Conservation (phyloP, 1,284 basidiomycete genomes). For the Ustilago nuda region DNA sequence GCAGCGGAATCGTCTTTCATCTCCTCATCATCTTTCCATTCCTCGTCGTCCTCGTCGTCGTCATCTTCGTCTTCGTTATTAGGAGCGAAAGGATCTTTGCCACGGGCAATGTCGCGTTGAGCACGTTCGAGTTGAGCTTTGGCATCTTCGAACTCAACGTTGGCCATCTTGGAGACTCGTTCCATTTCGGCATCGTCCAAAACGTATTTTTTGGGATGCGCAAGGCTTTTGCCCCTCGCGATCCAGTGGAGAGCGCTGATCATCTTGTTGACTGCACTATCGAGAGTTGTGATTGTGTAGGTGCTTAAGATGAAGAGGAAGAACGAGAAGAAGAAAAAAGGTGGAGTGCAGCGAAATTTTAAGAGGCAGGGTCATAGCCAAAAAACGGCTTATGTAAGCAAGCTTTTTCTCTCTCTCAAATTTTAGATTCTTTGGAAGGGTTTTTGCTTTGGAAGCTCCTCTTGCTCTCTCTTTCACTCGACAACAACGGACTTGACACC, state of each 20-base stretch:
- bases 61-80: conserved; percentile 27
- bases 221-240: conserved; percentile 80
- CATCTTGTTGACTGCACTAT: conserved; percentile 35
- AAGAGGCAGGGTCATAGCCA: neutral
- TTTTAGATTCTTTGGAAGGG: conserved; percentile 6
- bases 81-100: conserved; percentile 53
- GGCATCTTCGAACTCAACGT: conserved; percentile 88
- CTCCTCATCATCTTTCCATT: conserved; percentile 58
- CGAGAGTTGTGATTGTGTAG: neutral
- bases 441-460: neutral
- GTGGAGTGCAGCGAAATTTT: conserved; percentile 22
- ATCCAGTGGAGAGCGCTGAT: conserved; percentile 79
- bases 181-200: conserved; percentile 91
- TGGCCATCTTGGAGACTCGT: conserved; percentile 87
- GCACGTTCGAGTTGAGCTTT: conserved; percentile 79
- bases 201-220: conserved; percentile 86
- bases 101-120: conserved; percentile 53
- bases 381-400: conserved; percentile 36
- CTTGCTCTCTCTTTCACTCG: neutral
- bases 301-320: neutral
- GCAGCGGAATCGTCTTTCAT: conserved; percentile 76
- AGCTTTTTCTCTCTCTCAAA: conserved; percentile 5
- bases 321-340: conserved; percentile 8
- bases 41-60: conserved; percentile 47
- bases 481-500: neutral